phyloP scores from a whole-genome alignment of 169 alveolate genomes.

The Plasmodium vivax region DNA sequence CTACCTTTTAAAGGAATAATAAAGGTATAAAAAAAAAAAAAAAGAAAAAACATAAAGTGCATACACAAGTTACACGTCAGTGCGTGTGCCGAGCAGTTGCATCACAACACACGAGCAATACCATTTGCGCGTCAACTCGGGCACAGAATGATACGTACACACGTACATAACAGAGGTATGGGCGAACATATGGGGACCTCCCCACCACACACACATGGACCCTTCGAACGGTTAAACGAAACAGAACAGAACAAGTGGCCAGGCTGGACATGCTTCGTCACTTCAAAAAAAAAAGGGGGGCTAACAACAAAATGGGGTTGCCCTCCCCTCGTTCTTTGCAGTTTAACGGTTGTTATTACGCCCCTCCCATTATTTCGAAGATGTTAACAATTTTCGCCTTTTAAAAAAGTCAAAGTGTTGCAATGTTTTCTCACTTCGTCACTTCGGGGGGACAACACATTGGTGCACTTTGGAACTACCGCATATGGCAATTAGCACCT shows the following conservation, averaged over 20 bases:
- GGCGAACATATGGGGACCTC: not conserved
- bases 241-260: not conserved
- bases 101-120: not conserved
- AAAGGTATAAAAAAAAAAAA: not conserved
- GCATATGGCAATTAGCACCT: not conserved
- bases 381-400: not conserved
- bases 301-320: not conserved
- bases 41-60: not conserved
- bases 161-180: not conserved
- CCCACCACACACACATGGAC: not conserved
- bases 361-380: not conserved
- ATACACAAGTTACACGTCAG: conserved; percentile 6
- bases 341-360: not conserved
- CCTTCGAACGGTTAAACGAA: not conserved
- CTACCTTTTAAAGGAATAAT: not conserved
- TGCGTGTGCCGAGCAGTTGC: not conserved
- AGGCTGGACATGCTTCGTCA: not conserved
- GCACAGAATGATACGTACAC: not conserved
- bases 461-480: not conserved
- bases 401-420: not conserved
- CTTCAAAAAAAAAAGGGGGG: not conserved
- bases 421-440: not conserved
- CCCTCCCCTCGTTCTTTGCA: not conserved
- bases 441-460: not conserved
- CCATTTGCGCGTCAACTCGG: not conserved